Percentiles rank a stretch among this genome's conserved stretches.
These are phyloP conservation scores for Spencermartinsiella europaea DNA, from an alignment of 805 yeast genomes.

Conservation along the genomic window DNA sequence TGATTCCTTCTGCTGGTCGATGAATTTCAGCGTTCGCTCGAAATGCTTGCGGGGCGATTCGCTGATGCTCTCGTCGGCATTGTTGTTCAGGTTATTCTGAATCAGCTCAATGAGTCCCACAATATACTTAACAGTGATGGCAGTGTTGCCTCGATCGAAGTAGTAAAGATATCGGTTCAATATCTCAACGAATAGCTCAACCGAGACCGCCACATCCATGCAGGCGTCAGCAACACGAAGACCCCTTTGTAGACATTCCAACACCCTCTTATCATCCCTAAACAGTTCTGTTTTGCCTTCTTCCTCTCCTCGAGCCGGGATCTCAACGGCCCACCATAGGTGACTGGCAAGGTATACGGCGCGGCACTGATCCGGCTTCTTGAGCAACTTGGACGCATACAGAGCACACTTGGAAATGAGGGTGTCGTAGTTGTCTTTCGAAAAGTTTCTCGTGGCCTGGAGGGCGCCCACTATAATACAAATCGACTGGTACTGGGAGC, in stretches of 20 bases:
- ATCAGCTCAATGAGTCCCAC: constrained; percentile 84
- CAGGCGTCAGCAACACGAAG: constrained; percentile 90
- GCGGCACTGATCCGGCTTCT: constrained; percentile 92
- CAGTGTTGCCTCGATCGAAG: constrained; percentile 71
- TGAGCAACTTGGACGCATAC: constrained; percentile 81
- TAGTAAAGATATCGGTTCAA: constrained; percentile 80
- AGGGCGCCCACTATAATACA: constrained; percentile 46
- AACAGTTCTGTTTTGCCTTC: constrained; percentile 39
- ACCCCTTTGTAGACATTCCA: constrained; percentile 87
- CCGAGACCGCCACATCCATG: constrained; percentile 68
- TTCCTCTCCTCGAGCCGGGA: constrained; percentile 41
- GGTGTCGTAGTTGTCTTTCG: constrained; percentile 68
- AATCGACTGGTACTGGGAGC: constrained; percentile 49
- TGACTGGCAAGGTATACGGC: constrained; percentile 85
- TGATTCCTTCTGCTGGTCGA: constrained; percentile 58
- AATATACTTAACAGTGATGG: constrained; percentile 66
- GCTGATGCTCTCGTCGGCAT: constrained; percentile 29
- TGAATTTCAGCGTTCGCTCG: constrained; percentile 65
- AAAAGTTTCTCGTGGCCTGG: constrained; percentile 48
- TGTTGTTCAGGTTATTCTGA: constrained; percentile 32
- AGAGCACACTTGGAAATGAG: constrained; percentile 80
- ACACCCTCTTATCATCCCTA: constrained; percentile 63
- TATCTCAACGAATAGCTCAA: constrained; percentile 85
- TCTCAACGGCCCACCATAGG: constrained; percentile 87
- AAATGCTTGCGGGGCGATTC: constrained; percentile 51